These are phyloP conservation scores for Ganoderma sp. DNA, from an alignment of 1,284 basidiomycete genomes.

Conservation along the genomic window DNA sequence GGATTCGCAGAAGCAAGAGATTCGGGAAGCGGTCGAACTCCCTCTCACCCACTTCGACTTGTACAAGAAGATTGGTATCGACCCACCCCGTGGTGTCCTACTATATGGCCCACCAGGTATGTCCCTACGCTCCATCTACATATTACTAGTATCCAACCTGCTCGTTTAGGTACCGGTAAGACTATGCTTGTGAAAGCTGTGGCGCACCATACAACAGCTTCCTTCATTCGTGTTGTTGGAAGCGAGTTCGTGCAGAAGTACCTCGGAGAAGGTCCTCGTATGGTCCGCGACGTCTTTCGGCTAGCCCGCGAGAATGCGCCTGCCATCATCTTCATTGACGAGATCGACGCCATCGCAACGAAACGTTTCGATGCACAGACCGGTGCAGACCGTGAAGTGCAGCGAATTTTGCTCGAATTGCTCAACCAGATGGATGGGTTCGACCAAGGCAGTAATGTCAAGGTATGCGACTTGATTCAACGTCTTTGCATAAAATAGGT, in stretches of 20 bases:
- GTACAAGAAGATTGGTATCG: conserved; percentile 99
- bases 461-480: conserved; percentile 58
- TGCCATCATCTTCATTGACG: conserved; percentile 99
- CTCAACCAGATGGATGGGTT: conserved; percentile 99
- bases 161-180: conserved; percentile 90
- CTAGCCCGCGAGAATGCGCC: conserved; percentile 97
- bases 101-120: conserved; percentile 92
- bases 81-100: conserved; percentile 94
- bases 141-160: not conserved
- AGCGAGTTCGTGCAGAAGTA: conserved; percentile 99
- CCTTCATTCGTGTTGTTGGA: conserved; percentile 98
- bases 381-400: conserved; percentile 98
- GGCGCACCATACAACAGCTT: conserved; percentile 95
- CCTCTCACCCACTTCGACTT: conserved; percentile 98
- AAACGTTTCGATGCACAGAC: conserved; percentile 99
- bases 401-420: conserved; percentile 97
- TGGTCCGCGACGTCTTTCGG: conserved; percentile 99
- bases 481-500: not conserved
- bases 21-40: conserved; percentile 97
- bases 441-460: conserved; percentile 98
- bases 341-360: conserved; percentile 99
- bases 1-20: conserved; percentile 99
- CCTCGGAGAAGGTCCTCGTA: conserved; percentile 97
- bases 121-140: conserved; percentile 29
- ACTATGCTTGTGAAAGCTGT: conserved; percentile 99